Conservation (phyloP, 495 filamentous ascomycete genomes). For the Mytilinidion resinicola region DNA sequence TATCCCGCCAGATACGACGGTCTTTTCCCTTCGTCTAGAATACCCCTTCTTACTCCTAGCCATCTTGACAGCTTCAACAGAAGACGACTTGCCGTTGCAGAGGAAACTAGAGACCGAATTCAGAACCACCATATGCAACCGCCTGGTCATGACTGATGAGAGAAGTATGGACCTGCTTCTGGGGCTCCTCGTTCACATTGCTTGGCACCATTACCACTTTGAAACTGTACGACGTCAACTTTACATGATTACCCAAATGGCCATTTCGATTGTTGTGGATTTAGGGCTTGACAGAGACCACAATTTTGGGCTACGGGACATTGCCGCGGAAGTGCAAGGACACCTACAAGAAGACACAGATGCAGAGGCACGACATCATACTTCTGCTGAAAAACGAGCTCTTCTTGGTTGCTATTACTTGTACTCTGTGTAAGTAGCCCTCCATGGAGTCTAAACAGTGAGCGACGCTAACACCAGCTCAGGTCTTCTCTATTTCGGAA, state of each 20-base stretch:
- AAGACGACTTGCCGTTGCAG: not conserved
- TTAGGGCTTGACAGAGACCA: not conserved
- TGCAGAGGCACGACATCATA: not conserved
- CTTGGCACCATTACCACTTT: constrained; percentile 1
- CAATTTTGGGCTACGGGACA: not conserved
- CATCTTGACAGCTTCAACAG: not conserved
- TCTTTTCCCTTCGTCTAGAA: not conserved
- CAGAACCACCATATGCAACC: not conserved
- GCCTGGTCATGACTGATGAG: not conserved
- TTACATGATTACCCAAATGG: not conserved
- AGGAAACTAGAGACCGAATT: not conserved
- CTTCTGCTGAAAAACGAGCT: not conserved
- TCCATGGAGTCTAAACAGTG: not conserved
- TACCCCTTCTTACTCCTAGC: constrained; percentile 1
- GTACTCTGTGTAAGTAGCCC: not conserved
- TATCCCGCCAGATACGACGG: not conserved
- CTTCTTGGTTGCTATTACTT: not conserved
- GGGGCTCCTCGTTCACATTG: not conserved
- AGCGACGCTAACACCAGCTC: not conserved
- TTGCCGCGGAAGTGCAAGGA: not conserved
- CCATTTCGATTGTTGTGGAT: not conserved
- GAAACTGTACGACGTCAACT: not conserved
- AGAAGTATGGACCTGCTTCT: not conserved
- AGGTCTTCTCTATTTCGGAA: constrained; percentile 1
- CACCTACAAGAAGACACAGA: not conserved